A percentile compares a stretch with the other conserved stretches of the same genome.
phyloP scores from a whole-genome alignment of 495 filamentous ascomycete species.

The Endocarpon pusillum region DNA sequence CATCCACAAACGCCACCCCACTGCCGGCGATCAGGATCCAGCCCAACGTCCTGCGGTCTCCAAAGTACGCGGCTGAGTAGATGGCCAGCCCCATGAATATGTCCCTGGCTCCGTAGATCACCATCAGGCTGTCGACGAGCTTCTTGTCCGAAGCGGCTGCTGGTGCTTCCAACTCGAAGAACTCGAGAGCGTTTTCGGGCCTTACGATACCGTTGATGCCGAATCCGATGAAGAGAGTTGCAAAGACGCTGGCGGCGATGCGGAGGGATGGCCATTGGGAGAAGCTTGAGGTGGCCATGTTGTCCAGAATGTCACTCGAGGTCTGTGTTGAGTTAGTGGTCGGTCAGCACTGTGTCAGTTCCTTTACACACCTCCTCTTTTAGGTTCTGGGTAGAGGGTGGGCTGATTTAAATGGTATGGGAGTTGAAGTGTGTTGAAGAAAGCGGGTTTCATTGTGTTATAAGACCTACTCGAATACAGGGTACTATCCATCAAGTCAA shows the following conservation, averaged over 20 bases:
- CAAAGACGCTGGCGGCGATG: slow-evolving; percentile 19
- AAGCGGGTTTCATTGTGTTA: no score
- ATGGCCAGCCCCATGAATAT: slow-evolving; percentile 36
- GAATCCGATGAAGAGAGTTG: slow-evolving; percentile 27
- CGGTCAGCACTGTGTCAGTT: no score
- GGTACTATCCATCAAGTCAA: no score
- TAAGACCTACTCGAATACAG: no score
- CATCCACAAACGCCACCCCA: slow-evolving; percentile 30
- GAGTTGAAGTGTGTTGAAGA: no score
- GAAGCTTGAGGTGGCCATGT: no score
- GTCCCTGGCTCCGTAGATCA: slow-evolving; percentile 33
- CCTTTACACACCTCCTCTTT: no score
- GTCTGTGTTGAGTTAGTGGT: no score
- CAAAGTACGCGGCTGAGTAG: slow-evolving; percentile 20
- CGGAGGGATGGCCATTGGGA: slow-evolving; percentile 10
- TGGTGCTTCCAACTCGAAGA: slow-evolving; percentile 28
- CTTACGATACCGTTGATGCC: slow-evolving; percentile 30
- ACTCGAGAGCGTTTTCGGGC: slow-evolving; percentile 25
- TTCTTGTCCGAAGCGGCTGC: slow-evolving; percentile 13
- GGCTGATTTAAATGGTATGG: no score
- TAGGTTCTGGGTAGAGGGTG: no score
- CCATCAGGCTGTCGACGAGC: slow-evolving; percentile 24
- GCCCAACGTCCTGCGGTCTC: slow-evolving; percentile 24
- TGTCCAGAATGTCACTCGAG: no score
- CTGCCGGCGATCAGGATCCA: slow-evolving; percentile 27